Conservation (phyloP, 495 filamentous ascomycete genomes). For the Podospora appendiculata region DNA sequence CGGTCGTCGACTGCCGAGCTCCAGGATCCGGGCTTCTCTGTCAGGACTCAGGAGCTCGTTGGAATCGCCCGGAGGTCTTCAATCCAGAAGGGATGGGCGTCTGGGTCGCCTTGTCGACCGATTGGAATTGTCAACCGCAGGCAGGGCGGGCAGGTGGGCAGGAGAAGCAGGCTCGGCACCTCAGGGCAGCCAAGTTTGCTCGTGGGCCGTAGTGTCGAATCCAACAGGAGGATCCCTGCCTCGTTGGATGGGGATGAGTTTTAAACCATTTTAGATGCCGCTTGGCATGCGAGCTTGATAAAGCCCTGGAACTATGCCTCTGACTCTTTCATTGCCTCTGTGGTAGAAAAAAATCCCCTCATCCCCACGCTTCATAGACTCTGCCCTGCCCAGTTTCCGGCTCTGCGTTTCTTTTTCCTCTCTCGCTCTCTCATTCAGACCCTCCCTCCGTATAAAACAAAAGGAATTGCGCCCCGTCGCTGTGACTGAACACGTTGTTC, state of each 20-base stretch:
- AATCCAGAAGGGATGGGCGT: too few species aligned
- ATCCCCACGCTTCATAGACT: background rate
- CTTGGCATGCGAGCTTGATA: conserved; percentile 9
- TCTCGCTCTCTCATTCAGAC: background rate
- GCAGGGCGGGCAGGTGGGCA: too few species aligned
- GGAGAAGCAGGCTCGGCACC: too few species aligned
- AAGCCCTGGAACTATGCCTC: background rate
- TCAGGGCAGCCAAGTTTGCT: too few species aligned
- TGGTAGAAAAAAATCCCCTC: conserved; percentile 12
- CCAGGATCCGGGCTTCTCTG: too few species aligned
- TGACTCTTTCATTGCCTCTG: background rate
- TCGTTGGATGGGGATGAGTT: background rate
- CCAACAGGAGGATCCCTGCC: background rate
- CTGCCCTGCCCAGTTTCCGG: background rate
- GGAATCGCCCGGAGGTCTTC: too few species aligned
- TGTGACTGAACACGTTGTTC: background rate
- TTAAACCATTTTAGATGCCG: conserved; percentile 5
- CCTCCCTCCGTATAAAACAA: background rate
- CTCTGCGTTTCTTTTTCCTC: background rate
- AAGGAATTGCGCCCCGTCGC: too few species aligned
- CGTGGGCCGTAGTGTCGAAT: too few species aligned
- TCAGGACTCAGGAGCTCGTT: too few species aligned
- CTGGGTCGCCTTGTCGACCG: too few species aligned
- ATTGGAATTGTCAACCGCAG: too few species aligned
- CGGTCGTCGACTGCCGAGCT: too few species aligned